These are phyloP conservation scores for Tulasnella sp. DNA, from an alignment of 768 basidiomycete species.

Conservation along the genomic window DNA sequence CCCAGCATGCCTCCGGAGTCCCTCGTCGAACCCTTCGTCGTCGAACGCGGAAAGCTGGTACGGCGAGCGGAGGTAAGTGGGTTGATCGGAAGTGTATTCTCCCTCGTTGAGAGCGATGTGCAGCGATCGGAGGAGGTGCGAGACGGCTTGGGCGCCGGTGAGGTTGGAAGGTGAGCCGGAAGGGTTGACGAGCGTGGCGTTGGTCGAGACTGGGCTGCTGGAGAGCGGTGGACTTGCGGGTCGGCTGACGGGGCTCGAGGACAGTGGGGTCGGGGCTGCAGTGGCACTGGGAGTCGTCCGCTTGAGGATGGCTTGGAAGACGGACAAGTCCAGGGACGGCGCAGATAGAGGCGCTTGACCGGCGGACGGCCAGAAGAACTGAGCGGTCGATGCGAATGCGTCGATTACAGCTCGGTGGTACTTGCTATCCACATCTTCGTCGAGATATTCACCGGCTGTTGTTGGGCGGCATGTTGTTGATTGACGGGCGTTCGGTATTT, in stretches of 20 bases:
- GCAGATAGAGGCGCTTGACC: background rate
- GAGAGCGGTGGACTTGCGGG: background rate
- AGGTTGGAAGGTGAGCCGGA: background rate
- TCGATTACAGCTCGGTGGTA: conserved; percentile 15
- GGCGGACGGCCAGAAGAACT: conserved; percentile 14
- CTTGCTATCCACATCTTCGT: background rate
- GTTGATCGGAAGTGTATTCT: conserved; percentile 7
- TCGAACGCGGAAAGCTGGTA: background rate
- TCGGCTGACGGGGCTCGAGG: background rate
- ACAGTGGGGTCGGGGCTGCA: background rate
- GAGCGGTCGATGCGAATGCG: conserved; percentile 8
- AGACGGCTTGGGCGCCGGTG: background rate
- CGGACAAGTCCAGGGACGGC: background rate
- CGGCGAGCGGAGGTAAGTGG: conserved; percentile 10
- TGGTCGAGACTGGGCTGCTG: background rate
- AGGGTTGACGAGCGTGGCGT: background rate
- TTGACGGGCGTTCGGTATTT: background rate
- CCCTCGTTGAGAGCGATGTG: conserved; percentile 19
- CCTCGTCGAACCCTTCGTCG: background rate
- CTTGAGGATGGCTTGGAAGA: conserved; percentile 10
- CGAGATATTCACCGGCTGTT: conserved; percentile 10
- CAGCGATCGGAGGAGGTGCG: conserved; percentile 6
- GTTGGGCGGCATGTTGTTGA: background rate
- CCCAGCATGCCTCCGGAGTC: background rate
- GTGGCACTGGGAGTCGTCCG: background rate